These are phyloP conservation scores for Ceratocystiopsis minuta DNA, from an alignment of 2,329 filamentous ascomycete genomes.

Conservation along the genomic window DNA sequence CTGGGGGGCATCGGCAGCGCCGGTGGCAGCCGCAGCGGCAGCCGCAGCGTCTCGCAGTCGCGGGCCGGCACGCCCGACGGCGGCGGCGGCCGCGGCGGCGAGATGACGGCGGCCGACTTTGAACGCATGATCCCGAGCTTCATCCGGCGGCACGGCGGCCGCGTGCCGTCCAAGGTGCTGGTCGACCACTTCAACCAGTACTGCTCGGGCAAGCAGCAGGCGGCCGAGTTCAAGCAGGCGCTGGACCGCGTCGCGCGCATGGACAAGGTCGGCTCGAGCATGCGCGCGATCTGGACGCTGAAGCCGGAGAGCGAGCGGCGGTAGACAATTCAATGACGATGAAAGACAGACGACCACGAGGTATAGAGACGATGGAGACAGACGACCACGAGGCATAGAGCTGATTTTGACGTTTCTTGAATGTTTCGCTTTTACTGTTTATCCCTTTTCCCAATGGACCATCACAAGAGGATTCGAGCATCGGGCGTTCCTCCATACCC, in stretches of 20 bases:
- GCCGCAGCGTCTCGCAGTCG: constrained; percentile 17
- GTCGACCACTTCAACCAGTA: constrained; percentile 79
- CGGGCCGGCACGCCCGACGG: constrained; percentile 24
- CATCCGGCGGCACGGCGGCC: constrained; percentile 58
- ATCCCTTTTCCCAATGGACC: no score
- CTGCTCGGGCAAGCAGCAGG: constrained; percentile 50
- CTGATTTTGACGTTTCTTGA: no score
- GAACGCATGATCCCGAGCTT: constrained; percentile 59
- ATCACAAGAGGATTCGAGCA: no score
- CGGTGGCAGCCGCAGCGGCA: constrained; percentile 11
- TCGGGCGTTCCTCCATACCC: not conserved
- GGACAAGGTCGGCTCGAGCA: constrained; percentile 36
- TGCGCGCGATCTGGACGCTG: constrained; percentile 36
- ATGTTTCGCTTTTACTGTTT: no score
- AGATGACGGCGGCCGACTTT: constrained; percentile 38
- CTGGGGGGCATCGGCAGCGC: constrained; percentile 15
- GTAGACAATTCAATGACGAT: constrained; percentile 8
- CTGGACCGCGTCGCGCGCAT: constrained; percentile 59
- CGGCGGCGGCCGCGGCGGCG: no score
- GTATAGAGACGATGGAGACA: no score
- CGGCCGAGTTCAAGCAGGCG: constrained; percentile 66
- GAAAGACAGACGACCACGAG: constrained; percentile 1
- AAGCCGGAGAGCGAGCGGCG: constrained; percentile 13
- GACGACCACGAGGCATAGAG: no score
- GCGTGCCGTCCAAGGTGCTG: constrained; percentile 65